phyloP scores from a whole-genome alignment of 768 basidiomycete species.

The Naganishia vaughanmartiniae region DNA sequence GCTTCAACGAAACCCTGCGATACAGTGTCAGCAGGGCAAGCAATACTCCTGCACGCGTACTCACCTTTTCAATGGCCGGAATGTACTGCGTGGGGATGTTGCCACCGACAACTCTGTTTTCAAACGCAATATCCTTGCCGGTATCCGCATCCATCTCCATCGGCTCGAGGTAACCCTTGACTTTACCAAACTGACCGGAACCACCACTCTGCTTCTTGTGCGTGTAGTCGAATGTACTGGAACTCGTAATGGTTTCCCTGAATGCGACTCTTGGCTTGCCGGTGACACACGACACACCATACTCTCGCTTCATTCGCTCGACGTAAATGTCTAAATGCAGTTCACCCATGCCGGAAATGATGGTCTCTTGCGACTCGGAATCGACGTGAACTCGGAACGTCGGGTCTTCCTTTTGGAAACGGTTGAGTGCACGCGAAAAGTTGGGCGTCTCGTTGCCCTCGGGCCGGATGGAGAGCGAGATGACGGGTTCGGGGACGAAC shows the following conservation, averaged over 20 bases:
- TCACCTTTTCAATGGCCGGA: conserved; percentile 88
- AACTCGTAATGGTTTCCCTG: conserved; percentile 85
- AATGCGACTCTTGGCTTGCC: conserved; percentile 96
- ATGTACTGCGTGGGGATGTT: conserved; percentile 88
- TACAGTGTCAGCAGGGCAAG: background rate
- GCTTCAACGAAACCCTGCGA: conserved; percentile 89
- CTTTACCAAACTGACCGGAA: conserved; percentile 92
- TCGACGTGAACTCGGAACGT: conserved; percentile 98
- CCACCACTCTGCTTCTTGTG: conserved; percentile 99
- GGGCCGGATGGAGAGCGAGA: conserved; percentile 89
- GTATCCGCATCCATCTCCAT: conserved; percentile 74
- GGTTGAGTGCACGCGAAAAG: conserved; percentile 91
- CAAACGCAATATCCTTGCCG: conserved; percentile 72
- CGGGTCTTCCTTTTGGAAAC: conserved; percentile 98
- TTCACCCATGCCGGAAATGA: conserved; percentile 99
- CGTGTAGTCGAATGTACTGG: conserved; percentile 78
- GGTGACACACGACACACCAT: conserved; percentile 85
- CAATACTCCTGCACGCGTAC: conserved; percentile 31
- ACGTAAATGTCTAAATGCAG: conserved; percentile 98
- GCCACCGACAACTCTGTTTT: conserved; percentile 84
- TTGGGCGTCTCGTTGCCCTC: conserved; percentile 89
- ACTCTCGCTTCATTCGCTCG: conserved; percentile 97
- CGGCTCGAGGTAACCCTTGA: conserved; percentile 85
- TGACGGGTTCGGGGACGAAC: conserved; percentile 98
- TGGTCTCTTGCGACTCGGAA: conserved; percentile 93